phyloP scores from a whole-genome alignment of 2,329 filamentous ascomycete species.

The Calonectria fujianensis region DNA sequence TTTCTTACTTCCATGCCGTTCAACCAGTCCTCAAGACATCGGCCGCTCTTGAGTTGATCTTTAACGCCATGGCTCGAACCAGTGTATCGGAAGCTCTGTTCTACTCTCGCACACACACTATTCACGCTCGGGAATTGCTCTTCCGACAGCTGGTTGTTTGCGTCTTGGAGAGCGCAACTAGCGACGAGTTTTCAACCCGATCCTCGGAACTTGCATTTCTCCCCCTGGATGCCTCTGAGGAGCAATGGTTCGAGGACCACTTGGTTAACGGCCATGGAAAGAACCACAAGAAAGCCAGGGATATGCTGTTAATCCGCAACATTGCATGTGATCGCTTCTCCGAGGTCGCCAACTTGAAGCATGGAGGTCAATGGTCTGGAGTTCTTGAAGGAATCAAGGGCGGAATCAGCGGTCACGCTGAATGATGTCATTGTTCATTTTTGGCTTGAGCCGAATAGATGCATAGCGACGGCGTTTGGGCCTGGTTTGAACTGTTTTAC shows the following conservation, averaged over 20 bases:
- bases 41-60: slow-evolving; percentile 79
- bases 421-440: slow-evolving; percentile 41
- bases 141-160: slow-evolving; percentile 79
- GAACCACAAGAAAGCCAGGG: slow-evolving; percentile 78
- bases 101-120: slow-evolving; percentile 80
- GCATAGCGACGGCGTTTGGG: slow-evolving; percentile 55
- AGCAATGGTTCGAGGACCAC: slow-evolving; percentile 83
- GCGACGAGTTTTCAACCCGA: slow-evolving; percentile 68
- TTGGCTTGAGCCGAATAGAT: slow-evolving; percentile 26
- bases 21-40: slow-evolving; percentile 82
- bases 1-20: slow-evolving; percentile 87
- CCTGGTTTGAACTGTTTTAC: slow-evolving; percentile 19
- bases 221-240: slow-evolving; percentile 82
- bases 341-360: slow-evolving; percentile 66
- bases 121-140: slow-evolving; percentile 76
- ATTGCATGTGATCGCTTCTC: slow-evolving; percentile 79
- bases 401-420: slow-evolving; percentile 61
- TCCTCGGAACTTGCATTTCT: slow-evolving; percentile 83
- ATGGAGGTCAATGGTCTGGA: slow-evolving; percentile 68
- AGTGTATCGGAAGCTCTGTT: slow-evolving; percentile 84
- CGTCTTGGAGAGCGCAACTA: slow-evolving; percentile 68
- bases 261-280: slow-evolving; percentile 80
- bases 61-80: slow-evolving; percentile 79
- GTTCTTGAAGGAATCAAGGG: slow-evolving; percentile 72
- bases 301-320: slow-evolving; percentile 83